A percentile compares a stretch with the other conserved stretches of the same genome.
Evolutionary conservation across 1,284 basidiomycete species (phyloP).

Genomic region (Ganoderma lucidum): DNA sequence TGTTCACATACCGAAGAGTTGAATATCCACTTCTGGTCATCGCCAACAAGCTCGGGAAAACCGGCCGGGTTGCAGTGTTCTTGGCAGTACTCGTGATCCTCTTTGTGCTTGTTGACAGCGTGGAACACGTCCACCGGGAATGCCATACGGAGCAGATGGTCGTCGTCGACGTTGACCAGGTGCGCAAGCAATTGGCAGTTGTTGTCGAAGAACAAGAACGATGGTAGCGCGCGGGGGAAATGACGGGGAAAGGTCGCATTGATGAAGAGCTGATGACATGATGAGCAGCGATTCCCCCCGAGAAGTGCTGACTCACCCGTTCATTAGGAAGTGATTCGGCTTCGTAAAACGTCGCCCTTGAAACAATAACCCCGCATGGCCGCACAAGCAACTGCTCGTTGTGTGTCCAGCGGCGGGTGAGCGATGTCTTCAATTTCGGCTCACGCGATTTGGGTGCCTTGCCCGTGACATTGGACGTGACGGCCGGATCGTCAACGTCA

Average conservation of each 20-base stretch:
- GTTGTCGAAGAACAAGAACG: constrained; percentile 41
- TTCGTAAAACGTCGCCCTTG: constrained; percentile 39
- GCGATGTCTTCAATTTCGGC: constrained; percentile 20
- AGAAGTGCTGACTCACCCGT: not conserved
- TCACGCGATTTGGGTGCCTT: not conserved
- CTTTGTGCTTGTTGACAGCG: constrained; percentile 44
- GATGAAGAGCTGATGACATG: not conserved
- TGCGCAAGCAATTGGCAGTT: constrained; percentile 36
- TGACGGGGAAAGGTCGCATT: not conserved
- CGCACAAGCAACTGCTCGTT: constrained; percentile 42
- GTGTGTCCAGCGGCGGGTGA: constrained; percentile 36
- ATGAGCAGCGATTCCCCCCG: too few species aligned
- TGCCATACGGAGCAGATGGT: constrained; percentile 14
- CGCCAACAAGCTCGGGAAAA: constrained; percentile 38
- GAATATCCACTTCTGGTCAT: constrained; percentile 40
- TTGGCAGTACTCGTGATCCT: constrained; percentile 37
- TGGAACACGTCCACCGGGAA: constrained; percentile 47
- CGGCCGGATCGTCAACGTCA: too few species aligned
- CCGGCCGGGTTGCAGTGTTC: constrained; percentile 42
- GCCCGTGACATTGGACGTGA: not conserved
- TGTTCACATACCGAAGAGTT: constrained; percentile 40
- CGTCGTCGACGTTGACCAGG: not conserved
- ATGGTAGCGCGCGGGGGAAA: not conserved
- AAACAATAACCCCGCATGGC: constrained; percentile 38
- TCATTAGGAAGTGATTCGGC: constrained; percentile 28